Conservation (phyloP, 2,329 filamentous ascomycete species). For the Sporothrix phasma region DNA sequence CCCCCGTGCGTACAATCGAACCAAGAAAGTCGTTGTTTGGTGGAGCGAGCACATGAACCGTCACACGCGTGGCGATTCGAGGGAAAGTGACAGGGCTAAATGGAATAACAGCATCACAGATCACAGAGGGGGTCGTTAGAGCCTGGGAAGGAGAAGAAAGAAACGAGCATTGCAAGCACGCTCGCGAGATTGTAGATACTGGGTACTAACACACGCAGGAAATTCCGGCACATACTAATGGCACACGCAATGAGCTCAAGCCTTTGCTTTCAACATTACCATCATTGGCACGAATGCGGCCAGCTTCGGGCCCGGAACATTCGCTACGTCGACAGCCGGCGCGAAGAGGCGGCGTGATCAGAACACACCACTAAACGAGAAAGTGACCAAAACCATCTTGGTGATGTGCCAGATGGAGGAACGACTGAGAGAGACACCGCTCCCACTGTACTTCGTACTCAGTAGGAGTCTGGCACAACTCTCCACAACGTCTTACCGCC, state of each 20-base stretch:
- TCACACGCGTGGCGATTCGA: constrained; percentile 1
- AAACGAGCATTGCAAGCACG: not conserved
- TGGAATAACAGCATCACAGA: constrained; percentile 4
- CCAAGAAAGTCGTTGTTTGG: not conserved
- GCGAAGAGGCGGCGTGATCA: constrained; percentile 7
- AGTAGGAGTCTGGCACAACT: too few relatives aligned
- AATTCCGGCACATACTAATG: too few relatives aligned
- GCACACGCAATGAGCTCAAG: too few relatives aligned
- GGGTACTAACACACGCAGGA: too few relatives aligned
- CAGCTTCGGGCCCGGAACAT: constrained; percentile 13
- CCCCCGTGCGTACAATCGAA: not conserved
- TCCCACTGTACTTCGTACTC: too few relatives aligned
- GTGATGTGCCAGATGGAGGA: not conserved
- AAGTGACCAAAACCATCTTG: not conserved
- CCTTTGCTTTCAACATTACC: not conserved
- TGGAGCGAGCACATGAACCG: not conserved
- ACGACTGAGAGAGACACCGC: not conserved
- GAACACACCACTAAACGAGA: not conserved
- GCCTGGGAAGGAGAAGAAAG: not conserved
- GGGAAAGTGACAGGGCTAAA: not conserved
- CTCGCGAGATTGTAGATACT: not conserved
- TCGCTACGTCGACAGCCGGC: not conserved
- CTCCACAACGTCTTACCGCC: constrained; percentile 34
- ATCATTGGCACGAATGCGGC: constrained; percentile 11
- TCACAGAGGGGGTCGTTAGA: not conserved